These are phyloP conservation scores for Triticum dicoccoides DNA, from an alignment of 176 grass and related monocot species.

Conservation along the genomic window DNA sequence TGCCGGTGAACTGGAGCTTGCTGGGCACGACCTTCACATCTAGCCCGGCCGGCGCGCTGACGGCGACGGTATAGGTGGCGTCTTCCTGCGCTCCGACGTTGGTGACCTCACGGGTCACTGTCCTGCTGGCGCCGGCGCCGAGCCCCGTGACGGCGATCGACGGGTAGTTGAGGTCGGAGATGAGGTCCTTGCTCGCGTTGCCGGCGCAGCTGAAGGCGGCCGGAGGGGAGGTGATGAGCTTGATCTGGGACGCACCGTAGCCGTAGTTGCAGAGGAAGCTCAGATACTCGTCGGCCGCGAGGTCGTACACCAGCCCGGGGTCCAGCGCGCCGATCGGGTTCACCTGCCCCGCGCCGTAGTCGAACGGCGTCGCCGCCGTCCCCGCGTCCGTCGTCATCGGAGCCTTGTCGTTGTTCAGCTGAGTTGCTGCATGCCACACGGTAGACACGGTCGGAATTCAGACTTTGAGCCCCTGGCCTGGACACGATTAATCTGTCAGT, in stretches of 20 bases:
- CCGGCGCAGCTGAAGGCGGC: slow-evolving; percentile 46
- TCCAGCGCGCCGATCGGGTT: slow-evolving; percentile 59
- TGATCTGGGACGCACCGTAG: slow-evolving; percentile 53
- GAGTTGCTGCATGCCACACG: slow-evolving; percentile 37
- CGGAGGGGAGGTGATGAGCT: slow-evolving; percentile 45
- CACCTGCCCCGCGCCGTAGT: slow-evolving; percentile 72
- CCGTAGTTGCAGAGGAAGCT: slow-evolving; percentile 89
- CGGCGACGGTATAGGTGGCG: slow-evolving; percentile 34
- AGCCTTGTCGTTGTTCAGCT: slow-evolving; percentile 46
- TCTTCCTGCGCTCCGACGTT: slow-evolving; percentile 61
- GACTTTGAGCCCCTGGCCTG: not conserved
- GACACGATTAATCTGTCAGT: not conserved
- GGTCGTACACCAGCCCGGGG: slow-evolving; percentile 74
- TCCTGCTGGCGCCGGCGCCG: not conserved
- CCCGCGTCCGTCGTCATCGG: slow-evolving; percentile 50
- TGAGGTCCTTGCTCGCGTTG: slow-evolving; percentile 65
- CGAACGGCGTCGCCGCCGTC: slow-evolving; percentile 57
- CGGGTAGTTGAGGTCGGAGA: slow-evolving; percentile 91
- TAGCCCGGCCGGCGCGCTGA: slow-evolving; percentile 45
- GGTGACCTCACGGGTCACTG: slow-evolving; percentile 46
- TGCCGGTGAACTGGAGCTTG: slow-evolving; percentile 61
- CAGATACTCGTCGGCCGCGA: slow-evolving; percentile 53
- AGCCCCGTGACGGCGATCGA: slow-evolving; percentile 63
- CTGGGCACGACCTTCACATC: slow-evolving; percentile 67
- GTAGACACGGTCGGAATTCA: not conserved